Evolutionary conservation across 2,329 filamentous ascomycete species (phyloP).

Genomic region (Sclerotiophoma versabilis): DNA sequence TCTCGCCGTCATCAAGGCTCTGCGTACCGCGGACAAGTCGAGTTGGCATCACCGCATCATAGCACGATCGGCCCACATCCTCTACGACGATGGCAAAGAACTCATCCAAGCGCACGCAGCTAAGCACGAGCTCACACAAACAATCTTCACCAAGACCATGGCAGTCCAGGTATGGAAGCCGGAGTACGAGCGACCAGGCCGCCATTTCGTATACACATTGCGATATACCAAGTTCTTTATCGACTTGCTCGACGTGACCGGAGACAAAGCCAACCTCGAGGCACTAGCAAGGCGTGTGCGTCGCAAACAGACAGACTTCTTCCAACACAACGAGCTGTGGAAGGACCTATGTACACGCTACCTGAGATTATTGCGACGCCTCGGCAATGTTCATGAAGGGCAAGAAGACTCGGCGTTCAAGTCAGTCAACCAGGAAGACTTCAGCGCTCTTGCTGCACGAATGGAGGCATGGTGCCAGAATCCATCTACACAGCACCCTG

Average conservation of each 20-base stretch:
- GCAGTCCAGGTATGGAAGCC: slow-evolving; percentile 95
- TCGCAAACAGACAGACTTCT: slow-evolving; percentile 79
- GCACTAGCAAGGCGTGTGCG: slow-evolving; percentile 79
- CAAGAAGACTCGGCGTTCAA: slow-evolving; percentile 72
- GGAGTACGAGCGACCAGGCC: slow-evolving; percentile 80
- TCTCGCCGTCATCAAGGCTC: slow-evolving; percentile 65
- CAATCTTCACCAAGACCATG: slow-evolving; percentile 95
- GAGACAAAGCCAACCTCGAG: slow-evolving; percentile 79
- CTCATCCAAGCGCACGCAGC: slow-evolving; percentile 65
- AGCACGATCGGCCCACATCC: slow-evolving; percentile 70
- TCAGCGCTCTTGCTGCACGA: slow-evolving; percentile 64
- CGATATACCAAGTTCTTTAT: slow-evolving; percentile 86
- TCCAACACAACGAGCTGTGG: slow-evolving; percentile 69
- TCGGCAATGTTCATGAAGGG: slow-evolving; percentile 64
- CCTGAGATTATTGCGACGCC: slow-evolving; percentile 64
- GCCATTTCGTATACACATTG: slow-evolving; percentile 91
- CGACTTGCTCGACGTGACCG: slow-evolving; percentile 73
- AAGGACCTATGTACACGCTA: slow-evolving; percentile 66
- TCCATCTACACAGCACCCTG: slow-evolving; percentile 55
- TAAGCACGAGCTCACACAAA: slow-evolving; percentile 79
- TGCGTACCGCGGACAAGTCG: slow-evolving; percentile 79
- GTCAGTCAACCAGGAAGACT: slow-evolving; percentile 69
- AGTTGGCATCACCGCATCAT: slow-evolving; percentile 97
- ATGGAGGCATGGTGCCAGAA: slow-evolving; percentile 66
- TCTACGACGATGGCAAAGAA: slow-evolving; percentile 64